Evolutionary conservation across 108 stramenopile species (phyloP).

Genomic region (Nitzschia palea): DNA sequence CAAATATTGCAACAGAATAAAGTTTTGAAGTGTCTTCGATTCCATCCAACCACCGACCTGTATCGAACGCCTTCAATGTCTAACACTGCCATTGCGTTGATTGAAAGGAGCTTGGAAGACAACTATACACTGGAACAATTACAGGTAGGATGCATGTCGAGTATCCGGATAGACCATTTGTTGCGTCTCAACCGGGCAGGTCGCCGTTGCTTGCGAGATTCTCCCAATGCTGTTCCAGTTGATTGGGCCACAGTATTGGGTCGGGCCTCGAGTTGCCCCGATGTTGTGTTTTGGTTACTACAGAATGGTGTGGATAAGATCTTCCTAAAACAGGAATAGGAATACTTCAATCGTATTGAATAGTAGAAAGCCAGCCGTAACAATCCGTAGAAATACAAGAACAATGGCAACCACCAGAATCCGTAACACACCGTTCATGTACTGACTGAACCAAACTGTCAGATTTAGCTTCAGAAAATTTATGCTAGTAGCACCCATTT

Average conservation of each 20-base stretch:
- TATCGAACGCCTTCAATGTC: neutral
- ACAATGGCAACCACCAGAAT: too few relatives aligned
- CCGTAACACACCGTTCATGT: too few relatives aligned
- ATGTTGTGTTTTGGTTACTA: slow-evolving; percentile 2
- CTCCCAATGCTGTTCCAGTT: neutral
- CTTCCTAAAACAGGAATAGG: neutral
- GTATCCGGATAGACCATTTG: neutral
- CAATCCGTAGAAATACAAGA: too few relatives aligned
- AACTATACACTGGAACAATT: neutral
- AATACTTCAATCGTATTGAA: too few relatives aligned
- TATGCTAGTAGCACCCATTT: too few relatives aligned
- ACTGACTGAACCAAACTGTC: too few relatives aligned
- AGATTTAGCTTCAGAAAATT: too few relatives aligned
- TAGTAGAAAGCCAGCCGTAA: too few relatives aligned
- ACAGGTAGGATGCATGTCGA: neutral
- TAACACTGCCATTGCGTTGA: neutral
- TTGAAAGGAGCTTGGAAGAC: neutral
- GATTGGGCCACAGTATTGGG: neutral
- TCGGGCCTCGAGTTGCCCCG: neutral
- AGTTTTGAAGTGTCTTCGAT: neutral
- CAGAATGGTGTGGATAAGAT: neutral
- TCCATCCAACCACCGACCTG: neutral
- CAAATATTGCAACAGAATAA: neutral
- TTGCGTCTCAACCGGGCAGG: neutral
- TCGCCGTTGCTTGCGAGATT: neutral